Evolutionary conservation across 2,329 filamentous ascomycete species (phyloP), one percentile per base, ranked within the genome.

Genomic region (Ceratocystis papillata): DNA sequence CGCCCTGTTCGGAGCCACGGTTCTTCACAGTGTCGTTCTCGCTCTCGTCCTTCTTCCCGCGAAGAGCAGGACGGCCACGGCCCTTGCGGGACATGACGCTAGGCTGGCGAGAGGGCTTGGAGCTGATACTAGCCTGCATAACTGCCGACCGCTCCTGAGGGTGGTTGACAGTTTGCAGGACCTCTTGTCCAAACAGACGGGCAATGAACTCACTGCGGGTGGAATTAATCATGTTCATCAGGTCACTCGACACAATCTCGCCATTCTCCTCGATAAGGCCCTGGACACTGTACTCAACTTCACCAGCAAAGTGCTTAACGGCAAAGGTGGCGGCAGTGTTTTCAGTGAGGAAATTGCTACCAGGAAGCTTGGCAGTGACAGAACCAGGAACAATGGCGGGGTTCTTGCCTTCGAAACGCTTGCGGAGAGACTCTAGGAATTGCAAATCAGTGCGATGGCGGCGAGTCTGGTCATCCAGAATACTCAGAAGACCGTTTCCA

Each of bases 61-160:
- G 61, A 3, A 60, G 82, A 2, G 81, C 83, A 6, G 66, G 66
- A n/a, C 66, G 66, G 25, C 28, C 53, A 17, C 63, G 66, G 4
- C 66, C 66, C 77, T 89, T 95, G 70, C 86, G 85, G 37, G 89
- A 87, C 76, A 96, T 93, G 76, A 99, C 90, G 73, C 92, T 96
- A 0, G 94, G 94, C 74, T 90, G 89, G 66, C 94, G 86, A 74
- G 92, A 86, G 1, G 94, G 94, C 77, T 96, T 96, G 2, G 93
- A 97, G 77, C 91, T 96, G 70, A 99, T 90, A 60, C 92, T 92
- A 1, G 93, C 94, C 77, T 99, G 93, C 80, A 97, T 90, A 68
- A 99, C 92, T 0, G 94, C 90, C 0, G 85, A 87, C 71, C 85
- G 88, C 76, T 99, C 94, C 71, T 91, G 87, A 0, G 94, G 94